A percentile compares a stretch with the other conserved stretches of the same genome.
phyloP scores from a whole-genome alignment of 1,284 basidiomycete species.

The Pseudozyma sp. region DNA sequence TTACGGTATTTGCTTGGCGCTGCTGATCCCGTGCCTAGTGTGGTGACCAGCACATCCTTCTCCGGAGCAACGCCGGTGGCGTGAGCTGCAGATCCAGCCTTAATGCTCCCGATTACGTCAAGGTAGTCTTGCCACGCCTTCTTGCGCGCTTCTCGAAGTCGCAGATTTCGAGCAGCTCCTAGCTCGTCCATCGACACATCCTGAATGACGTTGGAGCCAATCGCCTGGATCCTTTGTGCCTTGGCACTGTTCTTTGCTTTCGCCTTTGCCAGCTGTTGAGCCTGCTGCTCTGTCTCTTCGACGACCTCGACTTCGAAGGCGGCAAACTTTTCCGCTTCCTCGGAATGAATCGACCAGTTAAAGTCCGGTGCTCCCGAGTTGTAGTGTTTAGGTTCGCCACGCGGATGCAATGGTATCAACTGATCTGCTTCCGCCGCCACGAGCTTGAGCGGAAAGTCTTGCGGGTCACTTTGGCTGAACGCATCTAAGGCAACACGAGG shows the following conservation, averaged over 20 bases:
- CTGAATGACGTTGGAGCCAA: conserved; percentile 15
- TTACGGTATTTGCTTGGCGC: conserved; percentile 74
- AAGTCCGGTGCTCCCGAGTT: conserved; percentile 47
- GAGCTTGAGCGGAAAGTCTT: conserved; percentile 18
- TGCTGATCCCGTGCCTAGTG: conserved; percentile 90
- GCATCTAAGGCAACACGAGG: conserved; percentile 14
- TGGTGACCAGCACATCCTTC: conserved; percentile 76
- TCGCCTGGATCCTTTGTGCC: conserved; percentile 48
- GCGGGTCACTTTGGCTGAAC: not conserved
- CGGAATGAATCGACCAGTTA: conserved; percentile 60
- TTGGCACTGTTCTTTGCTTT: conserved; percentile 68
- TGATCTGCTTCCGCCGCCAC: conserved; percentile 31
- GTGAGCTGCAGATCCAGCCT: not conserved
- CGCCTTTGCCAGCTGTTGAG: conserved; percentile 65
- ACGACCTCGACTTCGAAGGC: conserved; percentile 70
- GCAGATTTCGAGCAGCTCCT: conserved; percentile 28
- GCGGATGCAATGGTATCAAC: conserved; percentile 44
- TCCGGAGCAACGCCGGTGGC: conserved; percentile 7
- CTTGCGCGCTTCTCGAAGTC: conserved; percentile 45
- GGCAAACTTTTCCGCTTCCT: conserved; percentile 32
- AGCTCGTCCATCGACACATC: conserved; percentile 34
- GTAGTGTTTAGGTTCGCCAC: conserved; percentile 28
- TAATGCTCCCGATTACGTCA: conserved; percentile 45
- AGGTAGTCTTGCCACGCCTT: conserved; percentile 55
- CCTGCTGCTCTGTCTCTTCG: conserved; percentile 72